These are phyloP conservation scores for Pseudoneurospora amorphoporcata DNA, from an alignment of 495 filamentous ascomycete species.

Conservation along the genomic window DNA sequence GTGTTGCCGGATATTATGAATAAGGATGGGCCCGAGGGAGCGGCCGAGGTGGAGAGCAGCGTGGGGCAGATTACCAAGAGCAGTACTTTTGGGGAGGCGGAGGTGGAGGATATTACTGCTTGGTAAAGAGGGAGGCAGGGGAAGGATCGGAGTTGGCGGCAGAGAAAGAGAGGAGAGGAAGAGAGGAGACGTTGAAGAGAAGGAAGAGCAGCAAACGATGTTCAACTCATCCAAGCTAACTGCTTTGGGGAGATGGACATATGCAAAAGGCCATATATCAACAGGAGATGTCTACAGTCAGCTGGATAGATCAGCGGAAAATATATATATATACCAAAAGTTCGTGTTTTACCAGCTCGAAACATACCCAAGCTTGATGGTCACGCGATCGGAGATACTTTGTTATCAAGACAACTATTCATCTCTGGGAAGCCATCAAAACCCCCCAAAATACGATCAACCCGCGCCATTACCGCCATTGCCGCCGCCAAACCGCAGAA, in stretches of 20 bases:
- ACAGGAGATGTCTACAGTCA: not conserved
- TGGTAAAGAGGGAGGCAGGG: slow-evolving; percentile 47
- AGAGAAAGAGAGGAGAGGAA: not conserved
- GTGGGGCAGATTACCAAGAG: slow-evolving; percentile 55
- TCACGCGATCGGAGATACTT: not conserved
- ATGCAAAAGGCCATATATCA: not conserved
- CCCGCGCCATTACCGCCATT: too few species aligned
- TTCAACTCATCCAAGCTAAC: not conserved
- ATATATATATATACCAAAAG: not conserved
- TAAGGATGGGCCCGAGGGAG: slow-evolving; percentile 35
- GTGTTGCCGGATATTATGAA: slow-evolving; percentile 80
- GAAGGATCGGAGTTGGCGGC: not conserved
- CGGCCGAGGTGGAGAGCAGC: slow-evolving; percentile 29
- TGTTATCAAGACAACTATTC: too few species aligned
- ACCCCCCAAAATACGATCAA: too few species aligned
- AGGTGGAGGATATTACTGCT: slow-evolving; percentile 94
- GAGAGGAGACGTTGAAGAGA: not conserved
- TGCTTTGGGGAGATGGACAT: not conserved
- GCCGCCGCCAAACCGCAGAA: too few species aligned
- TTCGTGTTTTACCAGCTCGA: not conserved
- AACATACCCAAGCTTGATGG: not conserved
- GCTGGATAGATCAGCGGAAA: not conserved
- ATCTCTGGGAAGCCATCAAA: too few species aligned
- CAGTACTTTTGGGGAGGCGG: slow-evolving; percentile 87
- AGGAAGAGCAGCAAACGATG: not conserved